Conservation (phyloP, 2,329 filamentous ascomycete genomes). For the Parascedosporium putredinis region DNA sequence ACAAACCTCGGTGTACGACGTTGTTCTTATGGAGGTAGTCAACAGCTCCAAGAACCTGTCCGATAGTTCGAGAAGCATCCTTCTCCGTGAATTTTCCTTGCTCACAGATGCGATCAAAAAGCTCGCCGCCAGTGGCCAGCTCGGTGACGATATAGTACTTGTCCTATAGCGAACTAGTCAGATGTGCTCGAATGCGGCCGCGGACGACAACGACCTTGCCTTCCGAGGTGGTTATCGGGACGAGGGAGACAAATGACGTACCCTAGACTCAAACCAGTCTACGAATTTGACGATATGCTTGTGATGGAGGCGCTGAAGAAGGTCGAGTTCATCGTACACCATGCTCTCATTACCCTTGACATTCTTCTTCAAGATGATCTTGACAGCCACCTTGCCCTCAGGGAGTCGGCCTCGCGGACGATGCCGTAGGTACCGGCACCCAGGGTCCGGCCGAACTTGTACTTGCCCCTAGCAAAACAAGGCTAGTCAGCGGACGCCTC, state of each 20-base stretch:
- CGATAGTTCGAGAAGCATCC: slow-evolving; percentile 91
- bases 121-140: slow-evolving; percentile 85
- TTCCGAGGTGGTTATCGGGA: neutral
- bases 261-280: slow-evolving; percentile 98
- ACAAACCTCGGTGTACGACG: slow-evolving; percentile 82
- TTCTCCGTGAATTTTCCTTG: slow-evolving; percentile 98
- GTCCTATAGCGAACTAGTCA: slow-evolving; percentile 47
- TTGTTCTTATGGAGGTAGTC: slow-evolving; percentile 91
- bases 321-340: slow-evolving; percentile 94
- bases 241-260: slow-evolving; percentile 29
- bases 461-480: slow-evolving; percentile 59
- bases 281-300: slow-evolving; percentile 95
- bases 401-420: slow-evolving; percentile 84
- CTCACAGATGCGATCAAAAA: slow-evolving; percentile 97
- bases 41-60: slow-evolving; percentile 82
- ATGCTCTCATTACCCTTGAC: slow-evolving; percentile 97
- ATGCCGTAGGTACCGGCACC: slow-evolving; percentile 98
- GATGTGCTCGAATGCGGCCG: neutral
- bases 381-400: slow-evolving; percentile 84
- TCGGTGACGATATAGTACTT: slow-evolving; percentile 99
- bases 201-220: no score
- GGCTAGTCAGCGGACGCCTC: slow-evolving; percentile 12
- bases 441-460: slow-evolving; percentile 84
- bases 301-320: slow-evolving; percentile 85
- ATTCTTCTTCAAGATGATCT: slow-evolving; percentile 99